phyloP scores from a whole-genome alignment of 169 alveolate genomes.

The Prorocentrum cordatum region DNA sequence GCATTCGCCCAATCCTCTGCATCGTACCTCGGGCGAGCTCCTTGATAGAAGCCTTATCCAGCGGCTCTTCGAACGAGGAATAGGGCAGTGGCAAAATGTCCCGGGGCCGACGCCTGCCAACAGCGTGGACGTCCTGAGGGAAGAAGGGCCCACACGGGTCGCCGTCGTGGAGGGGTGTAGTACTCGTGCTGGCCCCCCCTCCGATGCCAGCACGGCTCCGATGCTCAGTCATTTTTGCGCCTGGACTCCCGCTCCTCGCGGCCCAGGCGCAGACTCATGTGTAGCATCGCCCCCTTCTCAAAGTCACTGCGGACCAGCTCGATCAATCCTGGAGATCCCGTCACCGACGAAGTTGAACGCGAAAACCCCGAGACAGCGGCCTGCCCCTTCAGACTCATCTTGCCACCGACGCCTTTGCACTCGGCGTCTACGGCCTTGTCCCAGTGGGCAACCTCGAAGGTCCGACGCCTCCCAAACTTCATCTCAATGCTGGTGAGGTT shows the following conservation, averaged over 20 bases:
- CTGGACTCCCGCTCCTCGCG: neutral
- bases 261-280: neutral
- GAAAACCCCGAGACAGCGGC: neutral
- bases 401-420: neutral
- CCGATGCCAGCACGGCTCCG: no score
- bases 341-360: neutral
- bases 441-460: neutral
- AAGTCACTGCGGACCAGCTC: neutral
- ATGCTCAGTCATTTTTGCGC: neutral
- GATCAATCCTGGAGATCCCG: neutral
- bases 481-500: neutral
- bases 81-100: no score
- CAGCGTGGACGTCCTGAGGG: no score
- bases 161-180: no score
- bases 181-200: no score
- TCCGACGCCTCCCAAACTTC: neutral
- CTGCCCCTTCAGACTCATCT: neutral
- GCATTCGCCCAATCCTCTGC: no score
- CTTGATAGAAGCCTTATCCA: no score
- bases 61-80: no score
- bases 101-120: no score
- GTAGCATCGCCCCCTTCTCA: neutral
- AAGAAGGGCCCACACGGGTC: no score
- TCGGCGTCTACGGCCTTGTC: neutral
- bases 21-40: no score